Evolutionary conservation across 1,284 basidiomycete genomes (phyloP).

Genomic region (Meripilus lineatus): DNA sequence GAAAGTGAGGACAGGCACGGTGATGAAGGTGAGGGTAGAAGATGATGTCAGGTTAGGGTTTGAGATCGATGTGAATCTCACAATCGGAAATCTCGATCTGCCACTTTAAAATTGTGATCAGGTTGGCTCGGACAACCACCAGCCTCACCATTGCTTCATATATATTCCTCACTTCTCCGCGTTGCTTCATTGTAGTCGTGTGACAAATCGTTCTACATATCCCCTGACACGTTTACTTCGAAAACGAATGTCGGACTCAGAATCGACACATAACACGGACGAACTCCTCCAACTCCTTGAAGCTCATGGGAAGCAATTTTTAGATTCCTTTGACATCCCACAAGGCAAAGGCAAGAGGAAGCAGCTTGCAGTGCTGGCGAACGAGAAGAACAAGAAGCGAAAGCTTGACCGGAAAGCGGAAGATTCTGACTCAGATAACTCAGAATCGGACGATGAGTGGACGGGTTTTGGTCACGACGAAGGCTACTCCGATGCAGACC

Average conservation of each 20-base stretch:
- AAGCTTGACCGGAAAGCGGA: constrained; percentile 13
- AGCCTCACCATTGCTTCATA: no score
- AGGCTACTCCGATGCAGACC: background rate
- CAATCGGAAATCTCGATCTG: no score
- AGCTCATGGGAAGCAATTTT: constrained; percentile 59
- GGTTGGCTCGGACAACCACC: no score
- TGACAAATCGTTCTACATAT: no score
- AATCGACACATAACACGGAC: constrained; percentile 15
- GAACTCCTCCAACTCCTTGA: constrained; percentile 52
- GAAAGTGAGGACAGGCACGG: no score
- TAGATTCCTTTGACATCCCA: constrained; percentile 44
- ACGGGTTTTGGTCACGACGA: constrained; percentile 18
- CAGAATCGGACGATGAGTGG: constrained; percentile 38
- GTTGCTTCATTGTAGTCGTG: background rate
- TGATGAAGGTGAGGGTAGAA: no score
- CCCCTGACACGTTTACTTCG: no score
- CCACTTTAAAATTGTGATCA: no score
- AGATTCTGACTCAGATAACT: constrained; percentile 12
- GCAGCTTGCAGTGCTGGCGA: background rate
- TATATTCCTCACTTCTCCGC: no score
- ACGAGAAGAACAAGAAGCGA: constrained; percentile 24
- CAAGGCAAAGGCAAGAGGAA: constrained; percentile 17
- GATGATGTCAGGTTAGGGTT: no score
- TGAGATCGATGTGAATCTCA: no score
- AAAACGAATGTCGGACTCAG: constrained; percentile 1